Percentiles rank a stretch among this genome's conserved stretches.
phyloP scores from a whole-genome alignment of 1,139 yeast species.

The Sugiyamaella sp. region DNA sequence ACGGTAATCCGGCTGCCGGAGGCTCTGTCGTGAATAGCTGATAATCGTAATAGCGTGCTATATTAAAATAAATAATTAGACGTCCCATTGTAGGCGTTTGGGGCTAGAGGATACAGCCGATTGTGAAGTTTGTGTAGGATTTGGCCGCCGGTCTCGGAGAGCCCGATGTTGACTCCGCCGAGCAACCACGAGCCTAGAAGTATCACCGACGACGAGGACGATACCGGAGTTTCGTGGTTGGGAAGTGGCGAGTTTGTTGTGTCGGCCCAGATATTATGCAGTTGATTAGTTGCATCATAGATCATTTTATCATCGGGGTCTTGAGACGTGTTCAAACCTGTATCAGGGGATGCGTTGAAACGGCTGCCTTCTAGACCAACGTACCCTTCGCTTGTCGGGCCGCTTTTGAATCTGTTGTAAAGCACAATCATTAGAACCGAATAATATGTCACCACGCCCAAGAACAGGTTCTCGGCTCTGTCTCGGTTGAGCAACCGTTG shows the following conservation, averaged over 20 bases:
- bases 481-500: slow-evolving; percentile 30
- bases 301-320: slow-evolving; percentile 21
- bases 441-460: slow-evolving; percentile 37
- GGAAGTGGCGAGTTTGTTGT: slow-evolving; percentile 19
- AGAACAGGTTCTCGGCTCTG: slow-evolving; percentile 30
- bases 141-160: slow-evolving; percentile 29
- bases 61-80: slow-evolving; percentile 20
- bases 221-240: slow-evolving; percentile 7
- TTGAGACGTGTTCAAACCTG: too few species aligned
- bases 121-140: slow-evolving; percentile 26
- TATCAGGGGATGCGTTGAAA: too few species aligned
- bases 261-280: slow-evolving; percentile 28
- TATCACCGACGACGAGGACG: slow-evolving; percentile 20
- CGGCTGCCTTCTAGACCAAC: slow-evolving; percentile 1
- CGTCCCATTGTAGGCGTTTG: background rate
- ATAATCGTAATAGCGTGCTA: too few species aligned
- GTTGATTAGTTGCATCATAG: slow-evolving; percentile 31
- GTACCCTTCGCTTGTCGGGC: slow-evolving; percentile 1
- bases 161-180: slow-evolving; percentile 29
- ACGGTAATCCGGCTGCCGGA: too few species aligned
- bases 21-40: too few species aligned
- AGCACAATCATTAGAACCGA: slow-evolving; percentile 38
- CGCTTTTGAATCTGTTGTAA: slow-evolving; percentile 28
- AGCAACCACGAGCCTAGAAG: slow-evolving; percentile 29
- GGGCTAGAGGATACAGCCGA: slow-evolving; percentile 22